A percentile compares a stretch with the other conserved stretches of the same genome.
These are phyloP conservation scores for Thelonectria rubi DNA, from an alignment of 2,329 filamentous ascomycete species.

Conservation along the genomic window DNA sequence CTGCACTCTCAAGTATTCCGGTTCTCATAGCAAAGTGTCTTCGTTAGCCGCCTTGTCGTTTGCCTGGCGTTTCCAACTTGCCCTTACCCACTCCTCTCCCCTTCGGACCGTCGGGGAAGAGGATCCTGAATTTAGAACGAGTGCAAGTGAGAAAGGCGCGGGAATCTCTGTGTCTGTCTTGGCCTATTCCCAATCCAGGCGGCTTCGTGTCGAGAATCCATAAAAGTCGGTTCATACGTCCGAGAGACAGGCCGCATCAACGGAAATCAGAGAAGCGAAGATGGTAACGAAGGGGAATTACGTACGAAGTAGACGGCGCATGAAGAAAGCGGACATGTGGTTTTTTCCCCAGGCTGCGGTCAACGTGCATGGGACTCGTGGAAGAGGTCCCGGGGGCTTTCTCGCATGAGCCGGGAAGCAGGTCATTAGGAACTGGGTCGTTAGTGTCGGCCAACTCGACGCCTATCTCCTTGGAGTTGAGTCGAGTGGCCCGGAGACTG, in stretches of 20 bases:
- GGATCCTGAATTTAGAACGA: neutral
- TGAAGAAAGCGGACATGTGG: slow-evolving; percentile 1
- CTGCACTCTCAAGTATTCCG: slow-evolving; percentile 23
- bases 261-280: slow-evolving; percentile 10
- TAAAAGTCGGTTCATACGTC: slow-evolving; percentile 12
- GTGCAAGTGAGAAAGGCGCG: neutral
- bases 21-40: slow-evolving; percentile 24
- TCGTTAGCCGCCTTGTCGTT: slow-evolving; percentile 36
- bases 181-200: slow-evolving; percentile 6
- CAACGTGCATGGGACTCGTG: neutral
- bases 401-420: slow-evolving; percentile 28
- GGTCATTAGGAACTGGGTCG: slow-evolving; percentile 13
- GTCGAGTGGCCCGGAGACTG: neutral
- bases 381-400: slow-evolving; percentile 22
- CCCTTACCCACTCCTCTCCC: neutral
- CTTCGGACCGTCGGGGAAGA: neutral
- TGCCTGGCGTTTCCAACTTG: slow-evolving; percentile 15
- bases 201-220: neutral
- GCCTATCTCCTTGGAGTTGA: neutral
- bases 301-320: slow-evolving; percentile 10
- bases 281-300: slow-evolving; percentile 15
- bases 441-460: slow-evolving; percentile 5
- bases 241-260: slow-evolving; percentile 13
- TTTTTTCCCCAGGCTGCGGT: neutral
- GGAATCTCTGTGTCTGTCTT: neutral